A percentile compares a stretch with the other conserved stretches of the same genome.
phyloP scores from a whole-genome alignment of 345 rosid species.

The Excoecaria agallocha region DNA sequence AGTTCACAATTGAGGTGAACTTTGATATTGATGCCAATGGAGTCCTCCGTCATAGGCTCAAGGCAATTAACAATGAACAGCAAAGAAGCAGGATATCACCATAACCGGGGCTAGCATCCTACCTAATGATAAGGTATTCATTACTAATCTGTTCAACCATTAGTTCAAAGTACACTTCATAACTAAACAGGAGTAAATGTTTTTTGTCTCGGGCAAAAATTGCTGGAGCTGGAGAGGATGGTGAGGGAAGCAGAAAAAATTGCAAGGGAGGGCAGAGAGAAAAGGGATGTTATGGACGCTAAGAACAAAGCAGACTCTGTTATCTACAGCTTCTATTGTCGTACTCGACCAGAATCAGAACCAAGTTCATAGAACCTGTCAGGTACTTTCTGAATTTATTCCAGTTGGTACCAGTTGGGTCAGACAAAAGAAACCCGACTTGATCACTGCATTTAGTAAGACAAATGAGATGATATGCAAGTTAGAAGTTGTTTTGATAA shows the following conservation, averaged over 20 bases:
- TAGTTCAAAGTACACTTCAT: not conserved
- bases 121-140: conserved; percentile 79
- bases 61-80: conserved; percentile 82
- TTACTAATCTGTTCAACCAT: too few relatives aligned
- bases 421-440: too few relatives aligned
- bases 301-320: too few relatives aligned
- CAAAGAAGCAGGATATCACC: conserved; percentile 90
- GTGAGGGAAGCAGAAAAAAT: conserved; percentile 82
- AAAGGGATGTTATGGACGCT: conserved; percentile 43
- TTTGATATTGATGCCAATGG: conserved; percentile 95
- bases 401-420: too few relatives aligned
- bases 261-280: conserved; percentile 81
- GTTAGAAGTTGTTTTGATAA: too few relatives aligned
- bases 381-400: too few relatives aligned
- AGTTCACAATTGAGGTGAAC: conserved; percentile 80
- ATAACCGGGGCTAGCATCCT: conserved; percentile 91
- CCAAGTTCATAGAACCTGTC: too few relatives aligned
- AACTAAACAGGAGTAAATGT: too few relatives aligned
- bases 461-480: too few relatives aligned
- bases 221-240: conserved; percentile 71
- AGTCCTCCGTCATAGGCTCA: conserved; percentile 67
- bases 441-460: too few relatives aligned
- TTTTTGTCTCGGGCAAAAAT: not conserved
- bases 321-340: too few relatives aligned
- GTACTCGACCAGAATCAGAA: too few relatives aligned